Base-by-base conservation (phyloP, 2,329 filamentous ascomycete genomes). In the Aureobasidium sp. region DNA sequence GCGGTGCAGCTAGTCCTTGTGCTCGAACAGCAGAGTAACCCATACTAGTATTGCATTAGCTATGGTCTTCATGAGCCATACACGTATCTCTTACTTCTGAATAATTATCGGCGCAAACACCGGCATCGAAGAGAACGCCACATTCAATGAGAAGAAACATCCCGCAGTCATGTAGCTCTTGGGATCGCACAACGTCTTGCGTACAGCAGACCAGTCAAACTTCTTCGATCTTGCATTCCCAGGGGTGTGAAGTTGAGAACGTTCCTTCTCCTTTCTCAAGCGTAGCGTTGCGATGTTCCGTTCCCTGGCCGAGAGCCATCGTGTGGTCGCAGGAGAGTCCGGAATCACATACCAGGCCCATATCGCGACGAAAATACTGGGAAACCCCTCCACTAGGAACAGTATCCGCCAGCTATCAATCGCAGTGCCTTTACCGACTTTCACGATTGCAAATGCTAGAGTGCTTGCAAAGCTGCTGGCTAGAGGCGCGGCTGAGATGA, bases 101-200 rank as follows among this genome's bases (percentile, higher is more conserved):
- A 94, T 78, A 57, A 94, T 88, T 3, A 50, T 25, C 8, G 56
- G 56, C 12, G 52, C 50, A 21, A 95, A 95, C 44, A 93, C 87
- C 2, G 90, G 90, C 65, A 95, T 82, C 19, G 86, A 91, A 63
- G 83, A 84, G 72, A 95, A 95, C 11, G 89, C 86, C 66, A 94
- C 85, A 69, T 95, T 95, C 64, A 86, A 83, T 67, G 85, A 81
- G 73, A 94, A 90, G 74, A 94, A 88, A 80, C 95, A 94, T 61
- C 74, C 73, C 1, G 88, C 85, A 4, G 86, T 86, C 37, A 91
- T 74, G 71, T 88, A 91, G 54, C 80, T 80, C 59, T 83, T 83
- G 0, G 85, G 84, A 67, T 89, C 85, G 39, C 64, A 61, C 25
- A 88, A 69, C 2, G 80, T 79, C 56, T 78, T 71, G 12, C 80